Percentiles rank a stretch among this genome's conserved stretches.
Evolutionary conservation across 495 filamentous ascomycete genomes (phyloP).

Genomic region (Xylaria scruposa): DNA sequence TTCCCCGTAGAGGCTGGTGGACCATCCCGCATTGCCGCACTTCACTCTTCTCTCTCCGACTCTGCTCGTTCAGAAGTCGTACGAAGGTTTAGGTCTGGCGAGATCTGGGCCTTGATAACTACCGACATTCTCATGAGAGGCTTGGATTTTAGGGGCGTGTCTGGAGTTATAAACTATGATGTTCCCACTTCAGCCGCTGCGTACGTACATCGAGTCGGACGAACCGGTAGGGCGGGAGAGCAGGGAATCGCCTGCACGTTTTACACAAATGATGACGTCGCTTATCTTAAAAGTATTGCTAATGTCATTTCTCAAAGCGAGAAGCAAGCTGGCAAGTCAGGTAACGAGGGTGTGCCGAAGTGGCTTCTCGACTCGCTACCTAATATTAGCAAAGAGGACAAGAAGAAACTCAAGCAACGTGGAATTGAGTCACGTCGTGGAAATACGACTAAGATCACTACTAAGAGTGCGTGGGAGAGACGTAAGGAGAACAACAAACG

Average conservation of each 20-base stretch:
- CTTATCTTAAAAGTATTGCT: slow-evolving; percentile 87
- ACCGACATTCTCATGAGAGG: slow-evolving; percentile 91
- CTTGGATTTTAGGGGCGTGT: slow-evolving; percentile 90
- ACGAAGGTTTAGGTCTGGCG: slow-evolving; percentile 86
- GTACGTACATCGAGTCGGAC: slow-evolving; percentile 92
- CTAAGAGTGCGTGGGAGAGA: slow-evolving; percentile 89
- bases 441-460: slow-evolving; percentile 72
- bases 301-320: slow-evolving; percentile 89
- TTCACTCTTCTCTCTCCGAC: slow-evolving; percentile 87
- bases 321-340: slow-evolving; percentile 61
- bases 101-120: slow-evolving; percentile 95
- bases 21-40: slow-evolving; percentile 82
- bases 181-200: slow-evolving; percentile 85
- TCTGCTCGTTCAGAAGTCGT: slow-evolving; percentile 77
- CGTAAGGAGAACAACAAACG: slow-evolving; percentile 75
- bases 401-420: slow-evolving; percentile 78
- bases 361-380: slow-evolving; percentile 93
- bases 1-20: slow-evolving; percentile 88
- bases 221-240: slow-evolving; percentile 87
- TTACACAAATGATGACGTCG: slow-evolving; percentile 93
- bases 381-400: slow-evolving; percentile 78
- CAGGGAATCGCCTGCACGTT: slow-evolving; percentile 93
- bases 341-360: slow-evolving; percentile 63
- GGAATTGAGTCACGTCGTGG: slow-evolving; percentile 79
- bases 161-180: slow-evolving; percentile 96